Conservation (phyloP, 2,329 filamentous ascomycete species). For the Neonectria neomacrospora region DNA sequence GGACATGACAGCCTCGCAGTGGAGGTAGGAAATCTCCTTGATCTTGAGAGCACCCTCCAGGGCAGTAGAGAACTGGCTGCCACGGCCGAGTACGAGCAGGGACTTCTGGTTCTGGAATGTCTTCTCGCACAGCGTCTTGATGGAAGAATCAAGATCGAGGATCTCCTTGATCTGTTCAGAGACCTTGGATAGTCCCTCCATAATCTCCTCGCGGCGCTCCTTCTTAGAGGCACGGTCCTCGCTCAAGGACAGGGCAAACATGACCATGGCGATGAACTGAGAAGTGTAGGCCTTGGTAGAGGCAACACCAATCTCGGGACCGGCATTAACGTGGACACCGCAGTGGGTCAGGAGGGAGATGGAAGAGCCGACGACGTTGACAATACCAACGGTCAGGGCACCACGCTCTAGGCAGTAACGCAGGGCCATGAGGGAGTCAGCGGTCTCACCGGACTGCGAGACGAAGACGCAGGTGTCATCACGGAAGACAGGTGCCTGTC, state of each 20-base stretch:
- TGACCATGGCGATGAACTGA: conserved; percentile 99
- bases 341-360: conserved; percentile 99
- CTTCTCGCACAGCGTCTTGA: conserved; percentile 93
- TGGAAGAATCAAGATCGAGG: conserved; percentile 88
- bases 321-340: conserved; percentile 99
- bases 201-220: conserved; percentile 92
- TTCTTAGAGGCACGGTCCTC: conserved; percentile 97
- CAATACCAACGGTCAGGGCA: conserved; percentile 95
- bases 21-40: conserved; percentile 99
- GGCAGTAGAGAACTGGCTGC: conserved; percentile 95
- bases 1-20: conserved; percentile 99
- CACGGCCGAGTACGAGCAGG: conserved; percentile 90
- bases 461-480: conserved; percentile 99
- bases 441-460: conserved; percentile 98
- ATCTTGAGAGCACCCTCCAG: conserved; percentile 98
- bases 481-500: conserved; percentile 97
- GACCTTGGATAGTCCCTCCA: conserved; percentile 88
- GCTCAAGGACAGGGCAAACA: conserved; percentile 96
- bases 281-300: conserved; percentile 99
- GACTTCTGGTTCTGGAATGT: conserved; percentile 98
- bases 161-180: conserved; percentile 93
- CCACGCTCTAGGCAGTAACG: conserved; percentile 98
- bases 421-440: conserved; percentile 95
- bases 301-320: conserved; percentile 97
- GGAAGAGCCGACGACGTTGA: conserved; percentile 98